Conservation (phyloP, 352 stramenopile species). For the Globisporangium mamillatum region DNA sequence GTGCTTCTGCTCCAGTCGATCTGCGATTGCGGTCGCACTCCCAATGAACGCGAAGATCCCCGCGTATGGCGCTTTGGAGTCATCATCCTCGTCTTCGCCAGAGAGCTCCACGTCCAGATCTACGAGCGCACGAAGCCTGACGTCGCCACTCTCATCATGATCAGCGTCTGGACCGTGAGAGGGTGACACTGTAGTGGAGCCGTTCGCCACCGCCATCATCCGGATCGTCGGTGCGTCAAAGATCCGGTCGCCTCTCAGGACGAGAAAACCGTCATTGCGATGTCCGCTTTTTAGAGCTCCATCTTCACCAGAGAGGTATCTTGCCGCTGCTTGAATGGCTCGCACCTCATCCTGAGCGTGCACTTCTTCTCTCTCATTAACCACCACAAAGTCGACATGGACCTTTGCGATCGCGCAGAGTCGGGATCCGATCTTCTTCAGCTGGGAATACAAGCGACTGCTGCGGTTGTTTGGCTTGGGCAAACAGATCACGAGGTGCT, state of each 20-base stretch:
- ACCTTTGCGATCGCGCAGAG: constrained; percentile 11
- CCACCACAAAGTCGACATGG: constrained; percentile 14
- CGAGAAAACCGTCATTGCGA: constrained; percentile 21
- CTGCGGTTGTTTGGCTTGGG: background rate
- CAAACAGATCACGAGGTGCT: constrained; percentile 22
- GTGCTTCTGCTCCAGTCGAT: background rate
- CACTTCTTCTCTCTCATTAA: background rate
- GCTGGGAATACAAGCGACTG: background rate
- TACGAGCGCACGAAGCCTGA: constrained; percentile 20
- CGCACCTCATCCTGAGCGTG: background rate
- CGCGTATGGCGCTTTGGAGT: constrained; percentile 5
- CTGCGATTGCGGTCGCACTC: background rate
- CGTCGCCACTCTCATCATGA: background rate
- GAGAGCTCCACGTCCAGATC: constrained; percentile 23
- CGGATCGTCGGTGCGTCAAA: constrained; percentile 27
- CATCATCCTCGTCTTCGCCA: background rate
- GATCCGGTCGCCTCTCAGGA: constrained; percentile 13
- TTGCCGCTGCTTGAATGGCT: background rate
- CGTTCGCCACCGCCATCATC: constrained; percentile 21
- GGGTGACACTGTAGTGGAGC: background rate
- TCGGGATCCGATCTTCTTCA: constrained; percentile 2
- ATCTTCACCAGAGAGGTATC: background rate
- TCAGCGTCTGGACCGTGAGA: background rate
- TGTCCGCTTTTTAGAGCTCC: background rate
- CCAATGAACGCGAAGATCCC: constrained; percentile 21